Conservation (phyloP, 2,329 filamentous ascomycete genomes). For the Fusarium sp. region DNA sequence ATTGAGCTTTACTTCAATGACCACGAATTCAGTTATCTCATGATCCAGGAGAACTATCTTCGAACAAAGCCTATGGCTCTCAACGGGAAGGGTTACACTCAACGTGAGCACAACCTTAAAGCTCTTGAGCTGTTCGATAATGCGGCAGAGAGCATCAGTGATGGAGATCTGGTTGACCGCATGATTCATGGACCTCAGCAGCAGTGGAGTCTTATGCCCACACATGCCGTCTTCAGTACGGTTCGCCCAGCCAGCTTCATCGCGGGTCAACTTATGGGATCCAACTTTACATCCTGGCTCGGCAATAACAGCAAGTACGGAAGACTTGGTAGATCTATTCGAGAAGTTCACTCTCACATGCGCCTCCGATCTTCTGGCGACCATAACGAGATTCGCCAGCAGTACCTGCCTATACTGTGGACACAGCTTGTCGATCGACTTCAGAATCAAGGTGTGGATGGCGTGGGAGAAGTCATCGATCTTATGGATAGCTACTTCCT, state of each 20-base stretch:
- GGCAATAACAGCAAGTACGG: slow-evolving; percentile 92
- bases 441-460: slow-evolving; percentile 82
- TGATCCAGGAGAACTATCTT: slow-evolving; percentile 99
- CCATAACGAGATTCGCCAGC: slow-evolving; percentile 91
- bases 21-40: slow-evolving; percentile 95
- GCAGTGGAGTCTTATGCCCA: slow-evolving; percentile 98
- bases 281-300: slow-evolving; percentile 89
- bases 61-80: slow-evolving; percentile 79
- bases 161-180: slow-evolving; percentile 93
- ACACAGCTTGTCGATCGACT: slow-evolving; percentile 79
- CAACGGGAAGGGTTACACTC: slow-evolving; percentile 64
- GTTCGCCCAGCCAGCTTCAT: slow-evolving; percentile 90
- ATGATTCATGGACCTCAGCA: slow-evolving; percentile 99
- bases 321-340: slow-evolving; percentile 81
- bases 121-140: slow-evolving; percentile 86
- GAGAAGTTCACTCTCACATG: slow-evolving; percentile 98
- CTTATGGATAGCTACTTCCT: slow-evolving; percentile 98
- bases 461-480: slow-evolving; percentile 84
- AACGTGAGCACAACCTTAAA: slow-evolving; percentile 80
- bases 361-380: slow-evolving; percentile 90
- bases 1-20: slow-evolving; percentile 99
- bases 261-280: slow-evolving; percentile 78
- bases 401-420: slow-evolving; percentile 93
- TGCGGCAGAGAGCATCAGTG: slow-evolving; percentile 95
- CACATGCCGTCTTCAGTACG: slow-evolving; percentile 94